These are phyloP conservation scores for Torulaspora gathmanii DNA, from an alignment of 805 yeast genomes.

Conservation along the genomic window DNA sequence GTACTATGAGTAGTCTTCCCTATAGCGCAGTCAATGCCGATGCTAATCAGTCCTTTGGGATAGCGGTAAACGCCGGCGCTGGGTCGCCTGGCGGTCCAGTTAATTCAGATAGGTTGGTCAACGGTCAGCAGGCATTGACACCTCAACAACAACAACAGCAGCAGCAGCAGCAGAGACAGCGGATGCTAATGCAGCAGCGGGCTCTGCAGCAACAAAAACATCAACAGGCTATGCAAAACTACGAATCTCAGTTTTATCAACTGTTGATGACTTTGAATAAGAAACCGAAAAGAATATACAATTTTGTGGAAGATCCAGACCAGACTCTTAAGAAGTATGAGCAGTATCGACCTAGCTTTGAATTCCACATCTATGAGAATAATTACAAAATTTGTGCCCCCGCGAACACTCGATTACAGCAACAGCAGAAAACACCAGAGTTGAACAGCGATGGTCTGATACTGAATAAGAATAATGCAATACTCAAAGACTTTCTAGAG, in stretches of 20 bases:
- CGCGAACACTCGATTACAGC: slow-evolving; percentile 34
- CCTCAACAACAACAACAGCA: slow-evolving; percentile 23
- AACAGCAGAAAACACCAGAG: slow-evolving; percentile 37
- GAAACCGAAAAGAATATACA: slow-evolving; percentile 45
- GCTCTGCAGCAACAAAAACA: slow-evolving; percentile 30
- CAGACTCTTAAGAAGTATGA: slow-evolving; percentile 74
- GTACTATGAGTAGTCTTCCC: slow-evolving; percentile 7
- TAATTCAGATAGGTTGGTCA: slow-evolving; percentile 9
- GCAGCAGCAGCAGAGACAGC: slow-evolving; percentile 27
- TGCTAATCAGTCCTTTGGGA: slow-evolving; percentile 16
- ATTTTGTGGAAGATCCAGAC: slow-evolving; percentile 66
- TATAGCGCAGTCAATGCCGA: neutral
- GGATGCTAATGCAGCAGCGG: slow-evolving; percentile 34
- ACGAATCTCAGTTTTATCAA: slow-evolving; percentile 41
- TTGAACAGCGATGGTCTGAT: slow-evolving; percentile 62
- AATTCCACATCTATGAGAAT: slow-evolving; percentile 84
- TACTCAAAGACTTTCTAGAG: slow-evolving; percentile 72
- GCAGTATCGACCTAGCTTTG: slow-evolving; percentile 73
- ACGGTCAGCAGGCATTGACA: slow-evolving; percentile 15
- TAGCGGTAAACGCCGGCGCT: slow-evolving; percentile 20
- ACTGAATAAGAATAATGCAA: slow-evolving; percentile 65
- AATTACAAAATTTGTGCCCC: slow-evolving; percentile 89
- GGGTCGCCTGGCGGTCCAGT: slow-evolving; percentile 15
- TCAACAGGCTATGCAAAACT: slow-evolving; percentile 41
- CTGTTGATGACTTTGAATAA: slow-evolving; percentile 33